Evolutionary conservation across 2,329 filamentous ascomycete species (phyloP).

Genomic region (Penicillium sp.): DNA sequence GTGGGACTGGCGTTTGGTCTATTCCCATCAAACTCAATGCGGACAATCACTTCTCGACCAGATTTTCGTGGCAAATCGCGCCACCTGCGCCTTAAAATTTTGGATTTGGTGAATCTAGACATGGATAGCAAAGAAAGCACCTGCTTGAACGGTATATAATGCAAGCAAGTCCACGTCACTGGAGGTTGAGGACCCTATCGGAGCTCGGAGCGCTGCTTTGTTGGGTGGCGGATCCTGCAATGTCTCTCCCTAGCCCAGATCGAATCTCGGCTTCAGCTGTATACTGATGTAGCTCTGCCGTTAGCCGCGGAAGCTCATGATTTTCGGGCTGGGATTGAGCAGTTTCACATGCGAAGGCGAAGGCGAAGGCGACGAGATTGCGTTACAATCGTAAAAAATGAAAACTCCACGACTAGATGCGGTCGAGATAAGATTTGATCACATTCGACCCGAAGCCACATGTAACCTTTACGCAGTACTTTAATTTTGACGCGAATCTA

Average conservation of each 20-base stretch:
- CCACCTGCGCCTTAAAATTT: background rate
- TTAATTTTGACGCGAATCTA: conserved; percentile 9
- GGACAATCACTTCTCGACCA: conserved; percentile 4
- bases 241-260: background rate
- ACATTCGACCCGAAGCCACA: conserved; percentile 14
- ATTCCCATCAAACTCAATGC: background rate
- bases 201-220: background rate
- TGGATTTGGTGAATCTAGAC: background rate
- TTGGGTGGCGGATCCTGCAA: conserved; percentile 7
- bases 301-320: conserved; percentile 13
- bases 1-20: background rate
- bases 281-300: background rate
- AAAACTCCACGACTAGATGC: background rate
- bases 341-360: conserved; percentile 8
- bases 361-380: background rate
- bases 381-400: background rate
- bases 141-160: conserved; percentile 1
- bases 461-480: conserved; percentile 6
- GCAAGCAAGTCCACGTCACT: background rate
- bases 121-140: background rate
- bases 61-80: conserved; percentile 6
- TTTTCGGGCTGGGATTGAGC: background rate
- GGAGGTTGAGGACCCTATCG: background rate
- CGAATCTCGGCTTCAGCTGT: conserved; percentile 4
- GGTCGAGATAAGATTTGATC: conserved; percentile 18